These are phyloP conservation scores for Alternaria sp. DNA, from an alignment of 2,329 filamentous ascomycete genomes.

Conservation along the genomic window DNA sequence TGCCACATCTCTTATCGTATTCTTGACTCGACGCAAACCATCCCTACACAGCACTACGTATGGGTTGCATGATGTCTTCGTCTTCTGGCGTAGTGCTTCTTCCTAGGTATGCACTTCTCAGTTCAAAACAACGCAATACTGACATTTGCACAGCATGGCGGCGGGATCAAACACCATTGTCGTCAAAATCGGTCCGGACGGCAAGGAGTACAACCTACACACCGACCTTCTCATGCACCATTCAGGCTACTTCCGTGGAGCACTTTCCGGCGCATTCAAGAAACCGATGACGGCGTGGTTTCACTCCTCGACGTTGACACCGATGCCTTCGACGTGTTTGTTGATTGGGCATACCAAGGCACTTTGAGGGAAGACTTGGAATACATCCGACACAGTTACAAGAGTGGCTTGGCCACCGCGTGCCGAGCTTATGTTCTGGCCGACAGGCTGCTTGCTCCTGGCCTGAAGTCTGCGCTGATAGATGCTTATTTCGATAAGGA, in stretches of 20 bases:
- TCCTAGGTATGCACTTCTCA: neutral
- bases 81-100: neutral
- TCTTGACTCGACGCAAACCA: neutral
- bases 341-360: neutral
- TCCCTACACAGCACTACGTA: neutral
- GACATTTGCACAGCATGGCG: neutral
- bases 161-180: neutral
- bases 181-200: neutral
- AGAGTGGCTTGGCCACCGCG: neutral
- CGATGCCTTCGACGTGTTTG: neutral
- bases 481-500: neutral
- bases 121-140: neutral
- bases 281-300: neutral
- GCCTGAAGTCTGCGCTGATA: neutral
- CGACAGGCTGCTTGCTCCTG: neutral
- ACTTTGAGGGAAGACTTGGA: neutral
- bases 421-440: neutral
- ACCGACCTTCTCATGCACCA: neutral
- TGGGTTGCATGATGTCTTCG: neutral
- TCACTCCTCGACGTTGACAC: neutral
- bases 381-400: neutral
- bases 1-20: neutral
- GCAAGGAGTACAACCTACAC: conserved; percentile 8
- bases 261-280: conserved; percentile 3
- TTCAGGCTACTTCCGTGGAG: conserved; percentile 8